Conservation (phyloP, 495 filamentous ascomycete genomes). For the Bacidia gigantensis region DNA sequence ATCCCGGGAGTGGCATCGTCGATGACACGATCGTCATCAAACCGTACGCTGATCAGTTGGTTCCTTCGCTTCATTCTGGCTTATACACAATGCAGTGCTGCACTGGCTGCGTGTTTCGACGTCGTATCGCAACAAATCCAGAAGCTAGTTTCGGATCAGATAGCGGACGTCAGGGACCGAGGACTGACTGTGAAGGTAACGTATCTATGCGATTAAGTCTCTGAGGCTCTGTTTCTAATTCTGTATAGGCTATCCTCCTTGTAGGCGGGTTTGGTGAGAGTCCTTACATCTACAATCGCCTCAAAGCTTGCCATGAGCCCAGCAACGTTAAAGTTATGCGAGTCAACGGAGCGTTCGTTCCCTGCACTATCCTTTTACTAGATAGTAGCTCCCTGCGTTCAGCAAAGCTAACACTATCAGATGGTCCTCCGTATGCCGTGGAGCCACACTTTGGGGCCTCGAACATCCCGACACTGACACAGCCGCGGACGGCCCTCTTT, state of each 20-base stretch:
- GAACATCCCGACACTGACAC: conserved; percentile 7
- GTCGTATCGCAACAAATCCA: conserved; percentile 44
- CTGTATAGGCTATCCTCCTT: conserved; percentile 42
- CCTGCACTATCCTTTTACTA: not conserved
- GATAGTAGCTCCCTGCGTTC: not conserved
- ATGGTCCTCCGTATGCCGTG: conserved; percentile 15
- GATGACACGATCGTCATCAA: conserved; percentile 12
- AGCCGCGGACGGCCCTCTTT: not conserved
- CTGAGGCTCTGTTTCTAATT: not conserved
- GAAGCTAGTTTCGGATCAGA: conserved; percentile 45
- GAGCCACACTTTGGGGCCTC: conserved; percentile 14
- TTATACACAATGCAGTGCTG: conserved; percentile 14
- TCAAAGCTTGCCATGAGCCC: conserved; percentile 26
- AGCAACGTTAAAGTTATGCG: conserved; percentile 41
- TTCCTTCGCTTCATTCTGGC: not conserved
- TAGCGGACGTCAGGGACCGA: conserved; percentile 26
- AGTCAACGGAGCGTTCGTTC: conserved; percentile 26
- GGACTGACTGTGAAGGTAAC: conserved; percentile 9
- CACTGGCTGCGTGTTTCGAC: conserved; percentile 41
- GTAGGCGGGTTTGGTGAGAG: conserved; percentile 62
- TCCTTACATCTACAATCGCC: conserved; percentile 46
- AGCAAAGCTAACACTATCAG: not conserved
- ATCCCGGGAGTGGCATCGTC: conserved; percentile 7
- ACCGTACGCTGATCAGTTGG: not conserved
- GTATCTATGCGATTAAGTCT: not conserved